Percentiles rank a stretch among this genome's conserved stretches.
These are phyloP conservation scores for Candida insectalens DNA, from an alignment of 805 yeast genomes.

Conservation along the genomic window DNA sequence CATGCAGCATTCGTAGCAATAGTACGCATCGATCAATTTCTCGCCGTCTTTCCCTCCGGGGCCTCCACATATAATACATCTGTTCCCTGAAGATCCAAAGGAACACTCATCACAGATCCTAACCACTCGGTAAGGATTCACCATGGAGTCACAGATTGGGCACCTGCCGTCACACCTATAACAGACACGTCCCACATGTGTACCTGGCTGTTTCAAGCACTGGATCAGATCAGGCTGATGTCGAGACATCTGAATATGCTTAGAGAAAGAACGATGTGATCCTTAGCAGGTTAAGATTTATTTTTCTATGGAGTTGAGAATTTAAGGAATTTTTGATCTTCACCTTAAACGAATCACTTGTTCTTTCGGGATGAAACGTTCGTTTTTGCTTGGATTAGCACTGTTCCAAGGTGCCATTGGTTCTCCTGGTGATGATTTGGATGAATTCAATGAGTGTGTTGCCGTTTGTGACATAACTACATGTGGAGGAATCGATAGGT, in stretches of 20 bases:
- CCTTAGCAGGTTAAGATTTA: too few species aligned
- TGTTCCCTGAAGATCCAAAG: slow-evolving; percentile 50
- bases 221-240: slow-evolving; percentile 80
- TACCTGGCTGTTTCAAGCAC: slow-evolving; percentile 83
- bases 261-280: too few species aligned
- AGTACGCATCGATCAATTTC: slow-evolving; percentile 51
- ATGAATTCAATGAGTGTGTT: slow-evolving; percentile 46
- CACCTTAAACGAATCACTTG: too few species aligned
- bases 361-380: neutral
- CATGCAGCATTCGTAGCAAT: slow-evolving; percentile 77
- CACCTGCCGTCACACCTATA: slow-evolving; percentile 86
- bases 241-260: slow-evolving; percentile 73
- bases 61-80: slow-evolving; percentile 71
- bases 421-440: slow-evolving; percentile 55
- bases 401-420: slow-evolving; percentile 14
- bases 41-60: slow-evolving; percentile 34
- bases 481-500: slow-evolving; percentile 16
- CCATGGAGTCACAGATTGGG: slow-evolving; percentile 82
- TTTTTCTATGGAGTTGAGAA: too few species aligned
- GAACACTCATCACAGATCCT: slow-evolving; percentile 82
- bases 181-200: slow-evolving; percentile 60
- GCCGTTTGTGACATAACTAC: slow-evolving; percentile 35
- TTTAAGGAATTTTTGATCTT: too few species aligned
- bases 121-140: slow-evolving; percentile 57
- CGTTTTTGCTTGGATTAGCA: neutral